Base-by-base conservation (phyloP, 192 early-diverging fungal genomes). In the Paraglomus occultum region DNA sequence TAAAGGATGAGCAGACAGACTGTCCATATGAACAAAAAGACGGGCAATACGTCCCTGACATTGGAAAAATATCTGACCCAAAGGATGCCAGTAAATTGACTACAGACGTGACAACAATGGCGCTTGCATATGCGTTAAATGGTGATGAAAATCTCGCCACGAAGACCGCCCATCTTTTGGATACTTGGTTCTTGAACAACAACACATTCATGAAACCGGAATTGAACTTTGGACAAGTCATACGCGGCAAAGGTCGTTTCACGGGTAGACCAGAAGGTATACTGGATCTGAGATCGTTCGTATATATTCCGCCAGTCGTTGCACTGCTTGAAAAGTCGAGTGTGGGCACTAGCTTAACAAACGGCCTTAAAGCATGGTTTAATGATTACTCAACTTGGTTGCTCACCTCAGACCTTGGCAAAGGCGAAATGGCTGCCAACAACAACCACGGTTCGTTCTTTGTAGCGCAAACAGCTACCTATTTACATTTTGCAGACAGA, bases 381-480 rank as follows among this genome's bases (percentile, higher is more conserved):
- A 10, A 39, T 1, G 12, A 68, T 3, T 79, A 77, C 60, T 54
- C 70, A 1, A n/a, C 65, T 18, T 79, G 78, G 78, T 45, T 79
- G n/a, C 22, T 48, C 1, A 64, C 15, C 5, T 74, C 72, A 18
- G 52, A 69, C 0, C 51, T 79, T 23, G 78, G 75, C 4, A 20
- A 67, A 40, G 48, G 62, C 45, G 75, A 42, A 15, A 22, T 52
- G 14, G 49, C 17, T 12, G 18, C 60, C 17, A 49, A 63, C 38
- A 79, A 77, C 38, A 79, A 79, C 22, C 73, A 77, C 14, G 62
- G 44, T 18, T 74, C 72, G 5, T 79, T 76, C 72, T 71, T 73
- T 44, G 12, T 77, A 18, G 78, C 71, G 4, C 75, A 76, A 55
- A 43, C 73, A 2, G 74, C 64, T 17, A 71, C 69, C 4, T 77